A percentile compares a stretch with the other conserved stretches of the same genome.
phyloP scores from a whole-genome alignment of 1,139 yeast genomes.

The Hansenula lynferdii region DNA sequence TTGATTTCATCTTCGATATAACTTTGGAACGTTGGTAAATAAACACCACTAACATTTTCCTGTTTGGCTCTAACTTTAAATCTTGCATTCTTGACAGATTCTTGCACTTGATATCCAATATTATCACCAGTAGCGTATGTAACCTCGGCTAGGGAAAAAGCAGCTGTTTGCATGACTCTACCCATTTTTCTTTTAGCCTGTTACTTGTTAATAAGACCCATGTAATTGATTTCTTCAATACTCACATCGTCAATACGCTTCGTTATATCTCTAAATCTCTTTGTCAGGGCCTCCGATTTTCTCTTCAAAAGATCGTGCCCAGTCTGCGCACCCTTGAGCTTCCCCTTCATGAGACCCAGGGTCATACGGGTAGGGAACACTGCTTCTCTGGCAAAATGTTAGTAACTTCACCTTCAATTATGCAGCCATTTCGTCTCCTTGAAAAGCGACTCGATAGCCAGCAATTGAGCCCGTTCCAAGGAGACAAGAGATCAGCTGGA shows the following conservation, averaged over 20 bases:
- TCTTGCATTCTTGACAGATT: conserved; percentile 85
- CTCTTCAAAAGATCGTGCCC: conserved; percentile 92
- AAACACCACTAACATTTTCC: conserved; percentile 95
- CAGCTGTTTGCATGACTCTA: conserved; percentile 96
- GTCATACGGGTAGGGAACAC: conserved; percentile 98
- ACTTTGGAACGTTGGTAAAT: conserved; percentile 87
- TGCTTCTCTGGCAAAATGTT: conserved; percentile 49
- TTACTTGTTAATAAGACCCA: not conserved
- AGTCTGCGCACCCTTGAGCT: conserved; percentile 95
- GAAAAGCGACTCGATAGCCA: not conserved
- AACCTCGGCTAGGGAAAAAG: conserved; percentile 95
- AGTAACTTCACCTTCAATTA: not conserved
- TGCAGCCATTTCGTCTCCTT: conserved; percentile 1
- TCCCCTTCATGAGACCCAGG: conserved; percentile 88
- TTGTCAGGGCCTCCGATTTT: conserved; percentile 95
- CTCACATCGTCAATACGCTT: conserved; percentile 78
- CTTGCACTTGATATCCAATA: conserved; percentile 93
- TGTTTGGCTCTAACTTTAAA: conserved; percentile 89
- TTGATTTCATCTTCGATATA: conserved; percentile 79
- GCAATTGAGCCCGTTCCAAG: not conserved
- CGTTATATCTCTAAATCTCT: conserved; percentile 93
- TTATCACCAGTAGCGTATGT: conserved; percentile 96
- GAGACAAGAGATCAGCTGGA: too few relatives aligned
- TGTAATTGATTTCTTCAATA: not conserved
- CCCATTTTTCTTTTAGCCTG: conserved; percentile 94